Base-by-base conservation (phyloP, 148 eudicot species). In the Beta vulgaris region DNA sequence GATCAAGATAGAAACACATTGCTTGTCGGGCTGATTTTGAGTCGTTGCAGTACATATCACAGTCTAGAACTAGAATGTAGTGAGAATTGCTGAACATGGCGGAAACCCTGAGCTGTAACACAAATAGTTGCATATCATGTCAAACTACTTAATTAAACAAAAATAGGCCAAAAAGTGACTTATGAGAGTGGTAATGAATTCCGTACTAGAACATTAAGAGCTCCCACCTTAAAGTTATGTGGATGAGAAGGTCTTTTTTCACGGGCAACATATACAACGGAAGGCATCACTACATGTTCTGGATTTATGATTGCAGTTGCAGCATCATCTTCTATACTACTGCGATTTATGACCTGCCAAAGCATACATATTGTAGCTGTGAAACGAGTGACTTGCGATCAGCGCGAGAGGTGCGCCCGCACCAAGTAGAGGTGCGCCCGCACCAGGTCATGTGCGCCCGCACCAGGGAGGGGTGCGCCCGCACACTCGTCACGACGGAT, bases 41-140 rank as follows among this genome's bases (percentile, higher is more conserved):
- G 66, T 92, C 90, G 19, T 85, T 88, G 80, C 83, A 86, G 74
- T 86, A 88, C 95, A 92, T 90, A 69, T 92, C 97, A 51, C 97
- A 92, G 34, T 92, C 95, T 67, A 90, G 48, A 29, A 83, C 72
- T 2, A 92, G 78, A 28, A 88, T 74, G 86, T 87, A 86, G 4
- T 90, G 90, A 0, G 89, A 75, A 70, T 88, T 87, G 84, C 95
- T 92, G 46, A 90, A 66, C 16, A 84, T 32, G 12, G 81, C 81
- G 6, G 97, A 92, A 15, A 92, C 88, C 49, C 97, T 75, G 13
- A 90, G 85, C 97, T 92, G 86, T 79, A 71, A 25, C 42, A 31
- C n/a, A n/a, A 21, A 40, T 40, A 7, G 16, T 43, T 29, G 51
- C 16, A n/a, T n/a, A n/a, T n/a, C 14, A 13, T 11, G 51, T 53